phyloP scores from a whole-genome alignment of 106 monocot species.

The Platanthera guangdongensis region DNA sequence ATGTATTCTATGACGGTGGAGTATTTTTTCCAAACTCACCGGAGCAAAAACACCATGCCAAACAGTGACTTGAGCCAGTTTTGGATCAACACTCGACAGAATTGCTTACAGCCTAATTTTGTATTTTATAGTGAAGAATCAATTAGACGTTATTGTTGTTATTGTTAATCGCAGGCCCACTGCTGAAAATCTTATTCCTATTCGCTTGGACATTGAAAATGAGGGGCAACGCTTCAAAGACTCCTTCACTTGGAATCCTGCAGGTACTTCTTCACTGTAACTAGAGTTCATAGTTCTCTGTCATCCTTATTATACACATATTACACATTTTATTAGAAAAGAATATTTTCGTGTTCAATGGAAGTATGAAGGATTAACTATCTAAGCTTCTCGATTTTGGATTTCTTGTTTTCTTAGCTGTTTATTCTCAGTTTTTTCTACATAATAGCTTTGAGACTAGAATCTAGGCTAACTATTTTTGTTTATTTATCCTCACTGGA shows the following conservation, averaged over 20 bases:
- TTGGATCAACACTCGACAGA: neutral
- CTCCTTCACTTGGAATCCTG: slow-evolving; percentile 87
- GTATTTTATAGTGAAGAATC: neutral
- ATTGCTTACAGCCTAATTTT: neutral
- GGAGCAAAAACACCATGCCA: neutral
- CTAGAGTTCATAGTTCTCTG: neutral
- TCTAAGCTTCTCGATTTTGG: neutral
- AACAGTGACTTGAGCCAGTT: neutral
- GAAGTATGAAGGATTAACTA: neutral
- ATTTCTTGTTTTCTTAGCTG: neutral
- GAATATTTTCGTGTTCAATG: neutral
- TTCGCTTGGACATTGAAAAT: slow-evolving; percentile 75
- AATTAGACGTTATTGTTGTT: neutral
- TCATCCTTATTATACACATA: no score
- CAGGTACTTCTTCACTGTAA: slow-evolving; percentile 33
- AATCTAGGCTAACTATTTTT: neutral
- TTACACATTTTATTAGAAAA: neutral
- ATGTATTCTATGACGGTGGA: no score
- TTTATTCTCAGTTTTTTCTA: neutral
- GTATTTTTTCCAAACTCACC: no score
- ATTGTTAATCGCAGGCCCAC: slow-evolving; percentile 55
- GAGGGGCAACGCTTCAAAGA: slow-evolving; percentile 79
- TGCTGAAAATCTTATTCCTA: slow-evolving; percentile 75
- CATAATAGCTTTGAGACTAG: neutral
- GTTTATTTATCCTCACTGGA: slow-evolving; percentile 3